These are phyloP conservation scores for Cercospora zeae-maydis DNA, from an alignment of 2,329 filamentous ascomycete genomes.

Conservation along the genomic window DNA sequence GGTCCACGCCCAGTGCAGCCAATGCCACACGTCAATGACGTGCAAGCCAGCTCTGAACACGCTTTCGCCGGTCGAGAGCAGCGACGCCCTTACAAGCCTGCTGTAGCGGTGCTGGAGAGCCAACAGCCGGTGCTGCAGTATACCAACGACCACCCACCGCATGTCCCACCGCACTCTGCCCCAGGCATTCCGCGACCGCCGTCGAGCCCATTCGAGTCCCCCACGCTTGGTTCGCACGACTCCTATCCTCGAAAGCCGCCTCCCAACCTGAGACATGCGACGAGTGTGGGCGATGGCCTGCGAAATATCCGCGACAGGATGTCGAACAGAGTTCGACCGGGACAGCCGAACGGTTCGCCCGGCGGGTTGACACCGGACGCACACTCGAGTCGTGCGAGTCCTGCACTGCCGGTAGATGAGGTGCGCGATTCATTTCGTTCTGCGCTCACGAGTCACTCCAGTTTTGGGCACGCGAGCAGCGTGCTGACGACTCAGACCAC, in stretches of 20 bases:
- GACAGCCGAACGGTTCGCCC: conserved; percentile 3
- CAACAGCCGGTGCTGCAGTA: conserved; percentile 20
- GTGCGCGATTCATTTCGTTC: conserved; percentile 59
- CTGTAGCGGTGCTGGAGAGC: conserved; percentile 29
- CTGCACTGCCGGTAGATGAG: conserved; percentile 30
- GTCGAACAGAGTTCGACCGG: conserved; percentile 14
- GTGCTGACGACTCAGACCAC: conserved; percentile 75
- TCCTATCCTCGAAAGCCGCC: conserved; percentile 10
- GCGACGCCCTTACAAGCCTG: conserved; percentile 29
- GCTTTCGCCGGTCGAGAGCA: conserved; percentile 34
- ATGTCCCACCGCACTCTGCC: conserved; percentile 24
- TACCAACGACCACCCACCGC: conserved; percentile 24
- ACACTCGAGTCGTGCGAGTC: conserved; percentile 7
- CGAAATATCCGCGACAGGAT: conserved; percentile 23
- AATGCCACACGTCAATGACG: conserved; percentile 29
- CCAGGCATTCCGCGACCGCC: conserved; percentile 27
- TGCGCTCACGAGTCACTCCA: conserved; percentile 57
- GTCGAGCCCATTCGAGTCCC: conserved; percentile 14
- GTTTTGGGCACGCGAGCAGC: conserved; percentile 52
- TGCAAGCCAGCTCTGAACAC: conserved; percentile 36
- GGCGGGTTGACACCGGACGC: conserved; percentile 19
- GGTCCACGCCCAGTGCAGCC: conserved; percentile 31
- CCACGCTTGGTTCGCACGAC: neutral
- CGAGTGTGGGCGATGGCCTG: conserved; percentile 28
- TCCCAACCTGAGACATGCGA: conserved; percentile 21